A percentile compares a stretch with the other conserved stretches of the same genome.
Conservation (phyloP, 163 green algal species). For the Volvox carteri region DNA sequence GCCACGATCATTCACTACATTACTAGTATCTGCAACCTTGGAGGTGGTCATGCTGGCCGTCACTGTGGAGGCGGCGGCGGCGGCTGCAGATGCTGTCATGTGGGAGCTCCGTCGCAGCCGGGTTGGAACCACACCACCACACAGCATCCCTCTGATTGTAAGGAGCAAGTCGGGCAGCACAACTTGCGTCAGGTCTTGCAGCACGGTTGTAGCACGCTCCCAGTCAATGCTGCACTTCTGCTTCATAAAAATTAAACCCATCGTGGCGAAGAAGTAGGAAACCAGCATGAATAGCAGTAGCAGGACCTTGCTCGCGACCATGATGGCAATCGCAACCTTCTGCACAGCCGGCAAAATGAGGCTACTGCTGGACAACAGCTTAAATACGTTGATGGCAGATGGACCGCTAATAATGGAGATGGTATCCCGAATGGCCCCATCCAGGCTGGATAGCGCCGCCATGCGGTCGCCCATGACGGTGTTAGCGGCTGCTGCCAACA, state of each 20-base stretch:
- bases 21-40: too few species aligned
- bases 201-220: not conserved
- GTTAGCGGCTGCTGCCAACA: slow-evolving; percentile 30
- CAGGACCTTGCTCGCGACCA: slow-evolving; percentile 25
- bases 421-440: not conserved
- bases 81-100: not conserved
- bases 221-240: slow-evolving; percentile 41
- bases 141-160: not conserved
- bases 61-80: not conserved
- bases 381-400: not conserved
- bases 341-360: not conserved
- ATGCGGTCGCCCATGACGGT: slow-evolving; percentile 15
- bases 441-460: not conserved
- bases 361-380: not conserved
- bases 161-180: slow-evolving; percentile 37
- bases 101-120: too few species aligned
- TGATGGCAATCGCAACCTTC: not conserved
- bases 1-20: too few species aligned
- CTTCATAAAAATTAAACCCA: slow-evolving; percentile 33
- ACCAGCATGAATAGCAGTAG: slow-evolving; percentile 39
- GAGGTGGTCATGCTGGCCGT: too few species aligned
- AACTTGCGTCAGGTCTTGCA: slow-evolving; percentile 25
- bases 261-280: slow-evolving; percentile 47
- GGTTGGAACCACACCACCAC: too few species aligned
- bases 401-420: not conserved